These are phyloP conservation scores for Cryptosporidium sp. DNA, from an alignment of 169 alveolate genomes.

Conservation along the genomic window DNA sequence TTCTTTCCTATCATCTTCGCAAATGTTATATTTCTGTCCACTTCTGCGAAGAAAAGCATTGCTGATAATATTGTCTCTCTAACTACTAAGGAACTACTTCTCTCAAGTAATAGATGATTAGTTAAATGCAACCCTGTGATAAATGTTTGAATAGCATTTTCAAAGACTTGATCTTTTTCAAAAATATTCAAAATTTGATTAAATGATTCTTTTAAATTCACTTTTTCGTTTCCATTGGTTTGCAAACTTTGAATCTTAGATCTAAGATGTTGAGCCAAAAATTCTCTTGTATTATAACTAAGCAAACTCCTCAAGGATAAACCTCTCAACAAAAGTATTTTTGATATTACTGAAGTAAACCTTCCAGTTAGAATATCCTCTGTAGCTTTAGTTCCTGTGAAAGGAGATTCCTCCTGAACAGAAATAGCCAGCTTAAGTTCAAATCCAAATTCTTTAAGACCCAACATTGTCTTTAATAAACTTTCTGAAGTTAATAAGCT, in stretches of 20 bases:
- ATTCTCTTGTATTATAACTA: conserved; percentile 23
- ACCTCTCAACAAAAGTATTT: conserved; percentile 18
- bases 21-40: conserved; percentile 41
- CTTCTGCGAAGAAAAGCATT: conserved; percentile 62
- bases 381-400: not conserved
- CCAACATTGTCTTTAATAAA: not conserved
- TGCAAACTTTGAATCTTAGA: conserved; percentile 23
- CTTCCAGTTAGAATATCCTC: not conserved
- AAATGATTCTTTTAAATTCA: conserved; percentile 14
- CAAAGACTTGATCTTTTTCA: conserved; percentile 15
- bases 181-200: not conserved
- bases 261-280: conserved; percentile 23
- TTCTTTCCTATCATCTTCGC: conserved; percentile 36
- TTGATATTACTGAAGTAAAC: conserved; percentile 6
- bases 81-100: not conserved
- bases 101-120: not conserved
- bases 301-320: conserved; percentile 15
- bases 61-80: conserved; percentile 40
- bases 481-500: conserved; percentile 36
- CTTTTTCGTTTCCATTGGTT: not conserved
- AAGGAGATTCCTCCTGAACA: not conserved
- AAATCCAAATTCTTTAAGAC: not conserved
- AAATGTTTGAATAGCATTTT: conserved; percentile 26
- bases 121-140: conserved; percentile 11
- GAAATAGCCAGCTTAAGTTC: conserved; percentile 1